phyloP scores from a whole-genome alignment of 345 rosid genomes.

The Aquilaria malaccensis region DNA sequence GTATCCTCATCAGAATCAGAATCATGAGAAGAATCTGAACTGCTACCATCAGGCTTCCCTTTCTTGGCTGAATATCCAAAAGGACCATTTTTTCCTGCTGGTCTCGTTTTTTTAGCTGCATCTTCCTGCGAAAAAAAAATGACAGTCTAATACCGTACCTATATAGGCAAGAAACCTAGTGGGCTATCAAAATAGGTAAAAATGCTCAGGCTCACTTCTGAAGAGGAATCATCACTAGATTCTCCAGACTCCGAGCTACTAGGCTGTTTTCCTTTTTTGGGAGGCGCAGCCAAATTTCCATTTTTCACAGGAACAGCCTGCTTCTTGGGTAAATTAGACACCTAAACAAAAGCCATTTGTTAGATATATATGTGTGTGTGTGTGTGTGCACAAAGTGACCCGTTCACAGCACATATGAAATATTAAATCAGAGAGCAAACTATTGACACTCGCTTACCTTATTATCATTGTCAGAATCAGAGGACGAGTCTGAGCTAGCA shows the following conservation, averaged over 20 bases:
- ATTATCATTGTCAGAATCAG: constrained; percentile 62
- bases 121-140: constrained; percentile 18
- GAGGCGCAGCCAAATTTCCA: constrained; percentile 24
- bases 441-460: constrained; percentile 22
- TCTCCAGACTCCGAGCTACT: constrained; percentile 46
- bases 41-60: constrained; percentile 19
- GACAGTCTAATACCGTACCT: neutral
- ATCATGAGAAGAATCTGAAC: constrained; percentile 24
- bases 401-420: neutral
- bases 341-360: constrained; percentile 16
- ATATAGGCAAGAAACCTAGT: too few species aligned
- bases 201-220: constrained; percentile 15
- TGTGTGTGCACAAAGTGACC: too few species aligned
- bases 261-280: constrained; percentile 27
- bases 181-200: neutral
- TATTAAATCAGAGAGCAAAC: constrained; percentile 8
- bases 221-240: constrained; percentile 17
- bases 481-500: constrained; percentile 40
- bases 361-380: neutral
- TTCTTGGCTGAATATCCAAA: constrained; percentile 25
- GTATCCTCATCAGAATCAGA: constrained; percentile 15
- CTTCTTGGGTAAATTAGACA: constrained; percentile 31
- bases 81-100: constrained; percentile 22
- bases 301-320: constrained; percentile 27
- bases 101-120: constrained; percentile 17